A percentile compares a stretch with the other conserved stretches of the same genome.
Conservation (phyloP, 1,284 basidiomycete genomes). For the Grifola frondosa region DNA sequence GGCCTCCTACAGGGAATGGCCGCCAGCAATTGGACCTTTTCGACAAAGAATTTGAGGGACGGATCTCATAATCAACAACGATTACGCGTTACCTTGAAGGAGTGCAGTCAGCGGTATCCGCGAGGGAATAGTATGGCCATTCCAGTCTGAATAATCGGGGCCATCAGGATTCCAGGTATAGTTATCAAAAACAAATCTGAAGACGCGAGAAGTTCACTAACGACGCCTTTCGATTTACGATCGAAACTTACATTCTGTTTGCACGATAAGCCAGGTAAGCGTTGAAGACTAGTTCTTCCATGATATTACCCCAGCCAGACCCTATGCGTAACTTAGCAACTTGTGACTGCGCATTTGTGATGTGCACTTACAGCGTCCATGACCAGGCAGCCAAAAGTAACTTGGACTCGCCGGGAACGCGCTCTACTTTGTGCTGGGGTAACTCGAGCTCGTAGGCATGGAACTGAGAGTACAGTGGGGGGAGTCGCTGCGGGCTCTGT, state of each 20-base stretch:
- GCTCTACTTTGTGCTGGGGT: conserved; percentile 11
- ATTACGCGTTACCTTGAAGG: conserved; percentile 39
- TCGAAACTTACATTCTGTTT: conserved; percentile 41
- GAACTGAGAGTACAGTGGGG: conserved; percentile 16
- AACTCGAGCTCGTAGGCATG: conserved; percentile 13
- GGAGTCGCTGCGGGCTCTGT: too few relatives aligned
- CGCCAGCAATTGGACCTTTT: conserved; percentile 42
- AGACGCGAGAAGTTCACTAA: neutral
- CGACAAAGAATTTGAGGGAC: neutral
- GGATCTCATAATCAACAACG: neutral
- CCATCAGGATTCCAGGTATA: conserved; percentile 49
- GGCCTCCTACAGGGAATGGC: conserved; percentile 30
- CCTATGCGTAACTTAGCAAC: neutral
- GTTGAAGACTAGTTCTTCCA: conserved; percentile 53
- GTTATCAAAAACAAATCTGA: conserved; percentile 60
- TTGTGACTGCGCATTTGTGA: neutral
- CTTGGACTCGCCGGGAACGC: conserved; percentile 10
- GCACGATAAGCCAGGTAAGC: conserved; percentile 45
- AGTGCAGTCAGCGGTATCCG: conserved; percentile 62
- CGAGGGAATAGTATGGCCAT: conserved; percentile 49
- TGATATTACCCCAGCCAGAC: conserved; percentile 49
- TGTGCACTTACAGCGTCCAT: conserved; percentile 11
- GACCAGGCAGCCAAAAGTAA: conserved; percentile 13
- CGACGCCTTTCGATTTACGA: neutral
- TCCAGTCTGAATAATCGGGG: conserved; percentile 24